These are phyloP conservation scores for Tephrocybe rancida DNA, from an alignment of 768 basidiomycete genomes.

Conservation along the genomic window DNA sequence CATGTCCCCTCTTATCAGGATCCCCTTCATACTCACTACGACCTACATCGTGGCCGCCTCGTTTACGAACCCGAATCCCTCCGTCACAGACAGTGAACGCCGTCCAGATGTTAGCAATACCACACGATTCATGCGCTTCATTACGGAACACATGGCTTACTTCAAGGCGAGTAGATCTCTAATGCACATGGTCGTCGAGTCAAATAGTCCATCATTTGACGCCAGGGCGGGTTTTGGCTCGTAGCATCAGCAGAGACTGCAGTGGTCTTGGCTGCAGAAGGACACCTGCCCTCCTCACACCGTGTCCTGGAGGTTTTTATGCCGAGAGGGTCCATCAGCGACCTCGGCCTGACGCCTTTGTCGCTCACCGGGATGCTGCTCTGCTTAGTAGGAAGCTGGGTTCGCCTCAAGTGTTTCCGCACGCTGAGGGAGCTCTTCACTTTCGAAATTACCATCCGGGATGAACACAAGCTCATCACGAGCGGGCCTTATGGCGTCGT, in stretches of 20 bases:
- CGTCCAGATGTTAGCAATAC: neutral
- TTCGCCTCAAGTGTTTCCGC: constrained; percentile 39
- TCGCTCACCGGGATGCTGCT: constrained; percentile 8
- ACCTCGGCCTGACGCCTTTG: neutral
- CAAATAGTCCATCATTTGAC: too few relatives aligned
- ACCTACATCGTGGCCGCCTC: neutral
- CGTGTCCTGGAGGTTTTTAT: too few relatives aligned
- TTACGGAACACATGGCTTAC: neutral
- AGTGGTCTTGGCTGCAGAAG: too few relatives aligned
- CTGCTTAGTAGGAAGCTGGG: constrained; percentile 24
- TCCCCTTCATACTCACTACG: neutral
- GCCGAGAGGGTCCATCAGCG: too few relatives aligned
- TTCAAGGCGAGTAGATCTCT: neutral
- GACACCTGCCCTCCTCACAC: too few relatives aligned
- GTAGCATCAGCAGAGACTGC: too few relatives aligned
- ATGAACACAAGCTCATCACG: too few relatives aligned
- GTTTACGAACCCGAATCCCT: neutral
- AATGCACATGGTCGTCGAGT: too few relatives aligned
- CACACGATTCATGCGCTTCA: neutral
- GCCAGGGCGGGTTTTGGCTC: too few relatives aligned
- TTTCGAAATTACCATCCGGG: constrained; percentile 32
- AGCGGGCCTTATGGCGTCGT: too few relatives aligned
- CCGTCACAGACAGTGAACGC: too few relatives aligned
- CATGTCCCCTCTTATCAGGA: neutral
- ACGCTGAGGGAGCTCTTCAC: constrained; percentile 39